Base-by-base conservation (phyloP, 768 basidiomycete species). In the Russula earlei region DNA sequence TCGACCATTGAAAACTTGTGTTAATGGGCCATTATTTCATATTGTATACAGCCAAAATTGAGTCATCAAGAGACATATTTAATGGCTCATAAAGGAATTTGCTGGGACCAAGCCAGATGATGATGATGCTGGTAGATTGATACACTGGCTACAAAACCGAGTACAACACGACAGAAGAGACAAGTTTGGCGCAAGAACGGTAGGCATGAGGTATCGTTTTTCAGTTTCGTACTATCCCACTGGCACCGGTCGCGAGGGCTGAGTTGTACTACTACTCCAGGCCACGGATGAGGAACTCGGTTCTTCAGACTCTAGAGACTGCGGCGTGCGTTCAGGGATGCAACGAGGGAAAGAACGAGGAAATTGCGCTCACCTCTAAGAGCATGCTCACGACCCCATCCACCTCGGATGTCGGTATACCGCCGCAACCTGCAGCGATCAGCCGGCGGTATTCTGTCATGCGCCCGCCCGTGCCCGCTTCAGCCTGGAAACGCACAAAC, bases 371-470 rank as follows among this genome's bases (percentile, higher is more conserved):
- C 60, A 87, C 89, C 80, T 95, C 91, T 17, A 93, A 75, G 40
- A 98, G 71, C 77, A 88, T 86, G 24, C 81, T 82, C 57, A 96
- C 75, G 5, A 93, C 84, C 57, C 81, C 80, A 64, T 97, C 94
- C 36, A 97, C 87, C 59, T 97, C 93, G n/a, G 81, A 75, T 2
- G 87, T 82, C 3, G 85, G 80, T 29, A 93, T 79, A 0, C 90
- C 87, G 22, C 91, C 91, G 71, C 91, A 95, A 0, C 91, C 93
- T 15, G 91, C 84, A 31, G 87, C 85, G 64, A 99, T 93, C 49
- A 99, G 69, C 59, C 85, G 76, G 63, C 93, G 75, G 68, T 97
- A 99, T 62, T 94, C 87, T 5, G 79, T 76, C 83, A 98, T 94
- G 59, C 84, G 77, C 38, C 88, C 90, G 29, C 86, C 83, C 0